These are phyloP conservation scores for Entelexis paramagnoliae DNA, from an alignment of 1,139 yeast genomes.

Conservation along the genomic window DNA sequence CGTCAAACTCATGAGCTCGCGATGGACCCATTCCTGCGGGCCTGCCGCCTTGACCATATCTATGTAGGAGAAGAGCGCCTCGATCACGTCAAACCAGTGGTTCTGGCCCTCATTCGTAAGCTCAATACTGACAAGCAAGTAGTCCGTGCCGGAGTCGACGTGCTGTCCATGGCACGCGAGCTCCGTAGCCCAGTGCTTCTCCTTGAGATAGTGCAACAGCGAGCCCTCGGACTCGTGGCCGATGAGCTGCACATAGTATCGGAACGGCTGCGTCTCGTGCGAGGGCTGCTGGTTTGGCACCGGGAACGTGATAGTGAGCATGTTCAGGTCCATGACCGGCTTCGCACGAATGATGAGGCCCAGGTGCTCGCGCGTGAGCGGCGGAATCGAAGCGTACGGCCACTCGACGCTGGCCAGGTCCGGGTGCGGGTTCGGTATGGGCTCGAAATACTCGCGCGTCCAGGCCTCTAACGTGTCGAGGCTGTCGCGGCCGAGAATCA, in stretches of 20 bases:
- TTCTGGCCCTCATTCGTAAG: slow-evolving; percentile 62
- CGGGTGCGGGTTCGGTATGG: slow-evolving; percentile 47
- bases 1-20: slow-evolving; percentile 41
- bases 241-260: slow-evolving; percentile 64
- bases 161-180: slow-evolving; percentile 65
- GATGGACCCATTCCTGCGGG: slow-evolving; percentile 50
- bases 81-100: slow-evolving; percentile 52
- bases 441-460: slow-evolving; percentile 59
- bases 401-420: slow-evolving; percentile 28
- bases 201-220: slow-evolving; percentile 55
- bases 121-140: slow-evolving; percentile 59
- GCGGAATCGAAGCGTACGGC: slow-evolving; percentile 35
- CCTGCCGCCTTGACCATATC: slow-evolving; percentile 44
- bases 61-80: slow-evolving; percentile 59
- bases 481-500: slow-evolving; percentile 70
- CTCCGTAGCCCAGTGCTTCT: slow-evolving; percentile 67
- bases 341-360: slow-evolving; percentile 52
- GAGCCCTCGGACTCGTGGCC: slow-evolving; percentile 94
- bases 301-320: slow-evolving; percentile 55
- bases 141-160: slow-evolving; percentile 58
- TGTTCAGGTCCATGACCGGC: slow-evolving; percentile 73
- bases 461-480: slow-evolving; percentile 60
- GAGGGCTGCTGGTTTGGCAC: slow-evolving; percentile 59
- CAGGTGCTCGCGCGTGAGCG: slow-evolving; percentile 41
- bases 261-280: slow-evolving; percentile 62